Evolutionary conservation across 2,329 filamentous ascomycete genomes (phyloP).

Genomic region (Aureobasidium sp.): DNA sequence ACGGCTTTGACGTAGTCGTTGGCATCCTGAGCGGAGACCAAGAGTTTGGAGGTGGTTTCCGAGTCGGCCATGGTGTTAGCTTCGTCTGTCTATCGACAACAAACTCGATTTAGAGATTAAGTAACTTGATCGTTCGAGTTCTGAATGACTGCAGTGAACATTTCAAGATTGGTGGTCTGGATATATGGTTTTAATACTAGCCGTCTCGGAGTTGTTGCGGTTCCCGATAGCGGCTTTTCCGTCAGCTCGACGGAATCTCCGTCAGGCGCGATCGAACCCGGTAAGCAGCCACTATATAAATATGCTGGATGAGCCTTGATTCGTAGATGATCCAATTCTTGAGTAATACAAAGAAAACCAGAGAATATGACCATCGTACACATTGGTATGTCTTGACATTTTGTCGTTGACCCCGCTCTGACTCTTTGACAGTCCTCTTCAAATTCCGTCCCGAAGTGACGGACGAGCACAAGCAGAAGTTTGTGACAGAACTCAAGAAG

Average conservation of each 20-base stretch:
- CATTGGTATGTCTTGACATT: neutral
- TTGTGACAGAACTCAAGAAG: conserved; percentile 42
- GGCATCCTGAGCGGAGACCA: conserved; percentile 24
- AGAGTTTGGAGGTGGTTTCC: conserved; percentile 47
- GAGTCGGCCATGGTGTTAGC: neutral
- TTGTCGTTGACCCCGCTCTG: neutral
- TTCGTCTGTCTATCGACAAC: too few relatives aligned
- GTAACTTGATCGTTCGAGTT: too few relatives aligned
- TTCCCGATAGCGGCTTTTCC: neutral
- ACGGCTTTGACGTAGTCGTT: conserved; percentile 45
- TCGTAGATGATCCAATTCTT: too few relatives aligned
- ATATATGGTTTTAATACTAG: too few relatives aligned
- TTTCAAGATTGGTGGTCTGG: too few relatives aligned
- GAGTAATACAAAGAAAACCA: neutral
- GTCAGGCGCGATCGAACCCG: too few relatives aligned
- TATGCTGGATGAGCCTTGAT: neutral
- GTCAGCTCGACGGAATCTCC: neutral
- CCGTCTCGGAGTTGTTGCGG: too few relatives aligned
- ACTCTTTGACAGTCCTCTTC: conserved; percentile 38
- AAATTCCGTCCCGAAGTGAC: conserved; percentile 42
- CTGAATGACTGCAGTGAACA: too few relatives aligned
- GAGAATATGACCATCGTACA: conserved; percentile 1
- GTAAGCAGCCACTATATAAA: too few relatives aligned
- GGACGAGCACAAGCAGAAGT: conserved; percentile 38
- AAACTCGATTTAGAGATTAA: too few relatives aligned